Base-by-base conservation (phyloP, 768 basidiomycete species). In the Multifurca ochricompacta region DNA sequence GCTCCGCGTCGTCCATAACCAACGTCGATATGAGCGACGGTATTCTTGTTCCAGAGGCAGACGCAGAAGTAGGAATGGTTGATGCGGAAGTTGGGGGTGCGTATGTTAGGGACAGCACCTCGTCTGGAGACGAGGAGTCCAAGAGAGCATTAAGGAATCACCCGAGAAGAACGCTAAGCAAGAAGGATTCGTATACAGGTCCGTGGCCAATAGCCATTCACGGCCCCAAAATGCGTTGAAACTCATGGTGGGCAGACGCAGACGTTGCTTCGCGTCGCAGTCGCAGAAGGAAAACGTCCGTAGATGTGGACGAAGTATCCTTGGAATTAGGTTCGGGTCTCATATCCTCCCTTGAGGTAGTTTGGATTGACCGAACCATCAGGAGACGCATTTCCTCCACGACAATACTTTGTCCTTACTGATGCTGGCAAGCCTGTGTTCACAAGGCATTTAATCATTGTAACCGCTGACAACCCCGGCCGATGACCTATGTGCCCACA, bases 401-500 rank as follows among this genome's bases (percentile, higher is more conserved):
- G 93, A 48, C 81, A 91, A 65, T 99, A 97, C 68, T 96, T 89
- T 65, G 80, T 97, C 14, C 76, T 98, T 18, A 97, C 94, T 0
- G 83, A 94, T 58, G 96, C 96, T 28, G 96, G 96, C 27, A 98
- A 99, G 69, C 94, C 94, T n/a, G 93, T 99, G 10, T 99, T 89
- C 65, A 76, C 82, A 39, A 91, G 89, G 93, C 88, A 55, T 73
- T 61, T 35, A 11, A n/a, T 51, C 27, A 50, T 23, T 43, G 27
- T 36, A 52, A n/a, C 34, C 11, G 6, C 28, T 49, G 37, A 48
- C 39, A 30, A 28, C 32, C 43, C 31, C 23, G 39, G 34, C 51
- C 18, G 35, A 42, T 30, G 16, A 49, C 41, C 30, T n/a, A 6
- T 35, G 19, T 46, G 30, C 31, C 51, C 6, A 52, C 52, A 82